Evolutionary conservation across 352 stramenopile species (phyloP).

Genomic region (Pythium plurisporium): DNA sequence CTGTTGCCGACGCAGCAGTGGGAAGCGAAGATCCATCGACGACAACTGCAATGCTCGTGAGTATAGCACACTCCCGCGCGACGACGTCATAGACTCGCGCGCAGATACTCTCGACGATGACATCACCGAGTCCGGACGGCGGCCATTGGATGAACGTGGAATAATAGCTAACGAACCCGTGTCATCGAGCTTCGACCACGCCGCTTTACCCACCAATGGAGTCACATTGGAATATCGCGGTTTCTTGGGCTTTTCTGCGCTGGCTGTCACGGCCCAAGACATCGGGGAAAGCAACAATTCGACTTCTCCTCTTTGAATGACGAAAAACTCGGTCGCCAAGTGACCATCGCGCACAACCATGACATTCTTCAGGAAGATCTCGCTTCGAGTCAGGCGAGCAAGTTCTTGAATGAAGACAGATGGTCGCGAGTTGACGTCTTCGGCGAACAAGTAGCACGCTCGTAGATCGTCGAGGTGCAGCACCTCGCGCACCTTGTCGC

Average conservation of each 20-base stretch:
- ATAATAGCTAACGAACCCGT: background rate
- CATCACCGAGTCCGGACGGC: background rate
- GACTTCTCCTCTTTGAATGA: constrained; percentile 53
- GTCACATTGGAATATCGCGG: background rate
- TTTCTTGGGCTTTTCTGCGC: background rate
- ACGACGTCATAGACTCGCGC: constrained; percentile 9
- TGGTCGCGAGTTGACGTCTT: constrained; percentile 12
- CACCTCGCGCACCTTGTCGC: constrained; percentile 23
- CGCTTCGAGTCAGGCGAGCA: constrained; percentile 30
- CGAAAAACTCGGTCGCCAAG: constrained; percentile 49
- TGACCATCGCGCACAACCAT: constrained; percentile 52
- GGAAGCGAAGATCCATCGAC: background rate
- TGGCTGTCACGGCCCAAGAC: too few species aligned
- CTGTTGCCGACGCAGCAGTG: background rate
- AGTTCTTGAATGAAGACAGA: constrained; percentile 20
- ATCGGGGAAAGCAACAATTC: constrained; percentile 44
- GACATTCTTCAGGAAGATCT: constrained; percentile 59
- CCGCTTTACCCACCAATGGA: background rate
- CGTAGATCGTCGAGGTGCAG: constrained; percentile 38
- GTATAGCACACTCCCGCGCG: constrained; percentile 7
- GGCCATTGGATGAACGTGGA: background rate
- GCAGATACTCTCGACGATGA: constrained; percentile 1
- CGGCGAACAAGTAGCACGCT: constrained; percentile 14
- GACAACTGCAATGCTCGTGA: constrained; percentile 9
- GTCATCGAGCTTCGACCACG: background rate